phyloP scores from a whole-genome alignment of 352 stramenopile species.

The Phytophthora pseudosyringae region DNA sequence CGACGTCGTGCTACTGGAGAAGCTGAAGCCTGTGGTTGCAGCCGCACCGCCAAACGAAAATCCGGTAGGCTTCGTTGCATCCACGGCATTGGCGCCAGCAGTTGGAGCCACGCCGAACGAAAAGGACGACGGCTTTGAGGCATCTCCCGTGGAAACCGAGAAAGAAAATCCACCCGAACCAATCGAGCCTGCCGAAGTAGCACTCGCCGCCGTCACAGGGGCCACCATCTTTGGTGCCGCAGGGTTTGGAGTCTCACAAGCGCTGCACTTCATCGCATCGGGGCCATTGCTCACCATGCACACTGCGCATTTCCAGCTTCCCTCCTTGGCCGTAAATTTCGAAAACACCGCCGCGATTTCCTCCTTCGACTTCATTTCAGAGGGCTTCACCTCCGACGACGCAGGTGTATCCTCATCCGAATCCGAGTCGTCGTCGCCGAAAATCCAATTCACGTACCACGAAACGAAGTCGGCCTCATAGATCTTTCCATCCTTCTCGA shows the following conservation, averaged over 20 bases:
- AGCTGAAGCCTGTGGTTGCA: slow-evolving; percentile 9
- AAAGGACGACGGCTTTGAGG: slow-evolving; percentile 37
- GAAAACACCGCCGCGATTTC: slow-evolving; percentile 57
- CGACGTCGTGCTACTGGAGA: slow-evolving; percentile 5
- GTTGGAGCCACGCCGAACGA: slow-evolving; percentile 40
- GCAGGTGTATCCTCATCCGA: slow-evolving; percentile 39
- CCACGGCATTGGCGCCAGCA: not conserved
- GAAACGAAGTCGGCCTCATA: slow-evolving; percentile 59
- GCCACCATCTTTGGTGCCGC: slow-evolving; percentile 39
- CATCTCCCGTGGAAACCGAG: slow-evolving; percentile 17
- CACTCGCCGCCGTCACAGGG: slow-evolving; percentile 23
- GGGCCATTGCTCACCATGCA: slow-evolving; percentile 59
- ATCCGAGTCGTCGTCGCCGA: slow-evolving; percentile 57
- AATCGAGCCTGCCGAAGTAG: slow-evolving; percentile 43
- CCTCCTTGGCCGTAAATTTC: slow-evolving; percentile 58
- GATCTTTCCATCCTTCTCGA: slow-evolving; percentile 59
- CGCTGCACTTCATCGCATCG: slow-evolving; percentile 45
- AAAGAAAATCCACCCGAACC: slow-evolving; percentile 51
- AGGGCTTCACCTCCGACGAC: slow-evolving; percentile 12
- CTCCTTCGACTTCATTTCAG: slow-evolving; percentile 57
- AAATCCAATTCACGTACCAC: slow-evolving; percentile 76
- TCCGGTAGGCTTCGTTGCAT: slow-evolving; percentile 17
- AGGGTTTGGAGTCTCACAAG: slow-evolving; percentile 62
- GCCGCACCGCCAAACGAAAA: slow-evolving; percentile 32
- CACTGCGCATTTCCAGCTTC: slow-evolving; percentile 62